Base-by-base conservation (phyloP, 768 basidiomycete species). In the Mycena crocata region DNA sequence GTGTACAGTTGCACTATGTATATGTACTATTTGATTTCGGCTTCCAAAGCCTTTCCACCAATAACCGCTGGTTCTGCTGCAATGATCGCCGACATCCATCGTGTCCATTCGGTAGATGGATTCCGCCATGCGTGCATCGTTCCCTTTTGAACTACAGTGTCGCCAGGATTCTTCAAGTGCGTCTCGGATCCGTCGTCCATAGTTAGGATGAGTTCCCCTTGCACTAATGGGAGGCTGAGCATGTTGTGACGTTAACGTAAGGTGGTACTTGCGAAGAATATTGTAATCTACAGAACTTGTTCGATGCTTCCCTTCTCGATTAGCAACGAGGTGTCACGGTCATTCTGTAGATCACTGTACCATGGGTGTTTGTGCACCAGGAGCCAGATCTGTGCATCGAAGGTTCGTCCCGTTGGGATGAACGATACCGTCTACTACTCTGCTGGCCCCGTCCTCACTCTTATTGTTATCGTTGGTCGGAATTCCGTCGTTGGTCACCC, bases 71-170 rank as follows among this genome's bases (percentile, higher is more conserved):
- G 86, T 56, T 87, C 80, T 26, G 89, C 88, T 62, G 87, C 82
- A 57, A 90, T 78, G 31, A 90, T 70, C 48, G 87, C 81, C 12
- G 83, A 80, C 39, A 84, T 75, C 87, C 86, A 89, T 26, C 87
- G 78, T 13, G 84, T 75, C 84, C 86, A 88, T 28, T 75, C 71
- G 13, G 77, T 75, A 1, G 85, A 84, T 13, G 87, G 86, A 74
- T 90, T 90, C 57, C 75, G 84, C 89, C 88, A 91, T 19, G 85
- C 86, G 69, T 90, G 89, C 74, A 88, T 79, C 0, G 84, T 87
- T 12, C 88, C 89, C 62, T 83, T 84, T 75, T 87, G 86, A 35
- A 89, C 77, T 49, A 89, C 84, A 1, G 81, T 79, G 73, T 88
- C 87, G 34, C 88, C 89, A 26, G 87, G 84, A 57, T 83, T 84